phyloP scores from a whole-genome alignment of 2,329 filamentous ascomycete genomes.

The Cladosporium sphaerospermum region DNA sequence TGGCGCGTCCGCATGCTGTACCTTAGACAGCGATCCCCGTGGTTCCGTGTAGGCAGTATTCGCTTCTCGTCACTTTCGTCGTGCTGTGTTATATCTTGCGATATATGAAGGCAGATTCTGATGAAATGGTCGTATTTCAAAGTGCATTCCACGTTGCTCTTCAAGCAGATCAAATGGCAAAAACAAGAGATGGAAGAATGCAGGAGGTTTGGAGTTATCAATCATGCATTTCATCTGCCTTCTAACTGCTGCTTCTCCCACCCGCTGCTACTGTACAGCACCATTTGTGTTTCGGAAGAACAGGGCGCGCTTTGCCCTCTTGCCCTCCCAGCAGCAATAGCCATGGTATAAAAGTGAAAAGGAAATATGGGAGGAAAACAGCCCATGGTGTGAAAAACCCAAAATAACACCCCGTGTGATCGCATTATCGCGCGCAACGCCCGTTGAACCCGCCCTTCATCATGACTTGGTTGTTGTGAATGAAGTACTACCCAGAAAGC shows the following conservation, averaged over 20 bases:
- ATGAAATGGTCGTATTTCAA: background rate
- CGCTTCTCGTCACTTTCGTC: background rate
- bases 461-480: slow-evolving; percentile 13
- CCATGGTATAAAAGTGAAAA: slow-evolving; percentile 13
- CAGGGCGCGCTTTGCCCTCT: slow-evolving; percentile 7
- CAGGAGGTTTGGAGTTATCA: slow-evolving; percentile 10
- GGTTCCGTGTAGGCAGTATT: background rate
- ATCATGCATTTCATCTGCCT: slow-evolving; percentile 30
- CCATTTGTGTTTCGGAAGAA: slow-evolving; percentile 8
- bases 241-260: slow-evolving; percentile 22
- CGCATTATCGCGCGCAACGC: slow-evolving; percentile 43
- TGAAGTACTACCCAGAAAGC: slow-evolving; percentile 32
- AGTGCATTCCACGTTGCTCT: background rate
- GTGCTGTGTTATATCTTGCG: background rate
- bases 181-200: background rate
- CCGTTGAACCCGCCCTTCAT: slow-evolving; percentile 48
- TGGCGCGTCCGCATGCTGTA: background rate
- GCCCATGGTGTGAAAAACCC: slow-evolving; percentile 15
- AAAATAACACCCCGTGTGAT: slow-evolving; percentile 41
- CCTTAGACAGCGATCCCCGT: background rate
- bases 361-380: slow-evolving; percentile 23
- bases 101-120: no score
- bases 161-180: background rate
- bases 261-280: slow-evolving; percentile 32
- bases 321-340: slow-evolving; percentile 11